phyloP scores from a whole-genome alignment of 2,329 filamentous ascomycete genomes.

The Ramichloridium luteum region DNA sequence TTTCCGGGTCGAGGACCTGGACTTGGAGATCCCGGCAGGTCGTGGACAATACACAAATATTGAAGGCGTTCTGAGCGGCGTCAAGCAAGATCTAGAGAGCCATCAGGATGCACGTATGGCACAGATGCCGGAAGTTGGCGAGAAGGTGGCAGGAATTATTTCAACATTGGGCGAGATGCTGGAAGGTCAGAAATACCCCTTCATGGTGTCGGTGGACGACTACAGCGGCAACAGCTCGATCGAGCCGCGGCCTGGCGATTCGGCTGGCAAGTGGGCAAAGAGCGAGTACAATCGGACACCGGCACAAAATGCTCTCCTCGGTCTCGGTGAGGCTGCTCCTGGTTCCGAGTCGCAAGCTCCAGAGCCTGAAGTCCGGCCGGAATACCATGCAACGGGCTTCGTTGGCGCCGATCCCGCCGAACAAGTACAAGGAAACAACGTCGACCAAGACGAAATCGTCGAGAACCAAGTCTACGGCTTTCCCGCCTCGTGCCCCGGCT shows the following conservation, averaged over 20 bases:
- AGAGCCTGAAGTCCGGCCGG: slow-evolving; percentile 42
- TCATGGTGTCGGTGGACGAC: slow-evolving; percentile 80
- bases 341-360: slow-evolving; percentile 37
- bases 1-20: slow-evolving; percentile 80
- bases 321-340: slow-evolving; percentile 46
- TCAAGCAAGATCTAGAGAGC: slow-evolving; percentile 67
- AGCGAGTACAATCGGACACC: slow-evolving; percentile 69
- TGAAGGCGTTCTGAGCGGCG: slow-evolving; percentile 69
- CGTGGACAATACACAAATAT: slow-evolving; percentile 88
- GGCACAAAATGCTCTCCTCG: slow-evolving; percentile 77
- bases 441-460: slow-evolving; percentile 59
- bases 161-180: slow-evolving; percentile 64
- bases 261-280: slow-evolving; percentile 81
- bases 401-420: slow-evolving; percentile 18
- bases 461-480: slow-evolving; percentile 90
- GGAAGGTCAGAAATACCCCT: slow-evolving; percentile 65
- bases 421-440: slow-evolving; percentile 29
- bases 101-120: slow-evolving; percentile 74
- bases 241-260: slow-evolving; percentile 62
- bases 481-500: slow-evolving; percentile 83
- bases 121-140: slow-evolving; percentile 62
- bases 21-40: slow-evolving; percentile 84
- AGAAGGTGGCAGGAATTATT: slow-evolving; percentile 68
- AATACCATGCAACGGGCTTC: slow-evolving; percentile 38
- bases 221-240: slow-evolving; percentile 95